Base-by-base conservation (phyloP, 768 basidiomycete species). In the Tricholoma sp. region DNA sequence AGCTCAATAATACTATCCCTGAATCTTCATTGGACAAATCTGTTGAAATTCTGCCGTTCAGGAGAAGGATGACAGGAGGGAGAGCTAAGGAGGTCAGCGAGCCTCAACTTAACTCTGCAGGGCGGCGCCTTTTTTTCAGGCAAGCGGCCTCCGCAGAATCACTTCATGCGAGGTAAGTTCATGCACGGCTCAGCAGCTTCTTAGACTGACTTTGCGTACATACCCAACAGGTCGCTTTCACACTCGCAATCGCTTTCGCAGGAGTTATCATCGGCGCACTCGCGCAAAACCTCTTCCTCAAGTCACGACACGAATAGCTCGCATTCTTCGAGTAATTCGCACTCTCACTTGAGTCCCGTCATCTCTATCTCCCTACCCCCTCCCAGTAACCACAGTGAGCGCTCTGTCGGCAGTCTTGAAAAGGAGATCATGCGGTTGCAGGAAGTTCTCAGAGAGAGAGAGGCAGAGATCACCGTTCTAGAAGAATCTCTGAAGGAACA, bases 231-330 rank as follows among this genome's bases (percentile, higher is more conserved):
- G 83, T 93, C 92, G 84, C 84, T 87, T 63, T 92, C 90, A 77
- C 91, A 91, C 74, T 94, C 94, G 71, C 84, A 87, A 79, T 96
- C 94, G 80, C 86, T 96, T 65, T 95, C 94, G 78, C 94, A 98
- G 94, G 94, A 92, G 82, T 83, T 93, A 63, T 93, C 86, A 64
- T 93, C 87, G 78, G 89, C 76, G 75, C 88, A 86, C 68, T 90
- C 85, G 77, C 89, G 89, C 82, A 88, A 88, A 76, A 77, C 80
- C 66, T 92, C 91, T 56, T 82, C 82, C 63, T 91, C 89, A 63
- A 88, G 87, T 69, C 81, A 86, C 71, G 83, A 80, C 65, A 86
- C 85, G 59, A 82, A 80, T 84, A 84, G 82, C 61, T 75, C 76
- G 19, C 79, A 80, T 64, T 81, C 80, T 14, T 74, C 83, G n/a